Percentiles rank a stretch among this genome's conserved stretches.
Evolutionary conservation across 192 early-diverging fungal genomes (phyloP).

Genomic region (Coemansia sp.): DNA sequence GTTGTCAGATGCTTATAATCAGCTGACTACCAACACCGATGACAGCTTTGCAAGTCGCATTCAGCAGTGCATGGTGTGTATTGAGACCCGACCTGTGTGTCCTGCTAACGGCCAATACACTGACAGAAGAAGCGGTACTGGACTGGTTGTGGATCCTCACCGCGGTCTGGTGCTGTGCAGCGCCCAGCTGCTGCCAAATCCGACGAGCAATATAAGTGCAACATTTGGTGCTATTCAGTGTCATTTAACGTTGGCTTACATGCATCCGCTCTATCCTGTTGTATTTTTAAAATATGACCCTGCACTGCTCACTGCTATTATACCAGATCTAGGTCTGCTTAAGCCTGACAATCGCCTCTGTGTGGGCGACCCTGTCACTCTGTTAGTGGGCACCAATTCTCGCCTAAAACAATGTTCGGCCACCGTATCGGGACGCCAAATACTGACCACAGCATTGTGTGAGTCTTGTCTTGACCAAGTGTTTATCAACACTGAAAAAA

Average conservation of each 20-base stretch:
- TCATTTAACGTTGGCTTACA: constrained; percentile 69
- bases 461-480: constrained; percentile 16
- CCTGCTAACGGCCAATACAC: constrained; percentile 20
- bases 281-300: constrained; percentile 34
- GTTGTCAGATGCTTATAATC: background rate
- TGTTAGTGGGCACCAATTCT: constrained; percentile 1
- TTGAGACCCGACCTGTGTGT: constrained; percentile 9
- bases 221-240: constrained; percentile 82
- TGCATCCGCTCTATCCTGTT: constrained; percentile 69
- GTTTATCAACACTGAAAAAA: constrained; percentile 23
- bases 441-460: constrained; percentile 14
- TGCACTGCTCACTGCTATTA: background rate
- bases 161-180: constrained; percentile 77
- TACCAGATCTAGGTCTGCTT: background rate
- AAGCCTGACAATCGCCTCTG: background rate
- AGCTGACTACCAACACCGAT: background rate
- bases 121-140: constrained; percentile 52
- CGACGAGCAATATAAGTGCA: constrained; percentile 73
- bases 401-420: background rate
- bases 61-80: constrained; percentile 14
- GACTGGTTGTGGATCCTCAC: constrained; percentile 68
- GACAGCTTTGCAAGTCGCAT: constrained; percentile 1
- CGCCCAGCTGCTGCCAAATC: constrained; percentile 70
- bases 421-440: constrained; percentile 14
- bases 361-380: constrained; percentile 13